A percentile compares a stretch with the other conserved stretches of the same genome.
These are phyloP conservation scores for Solidago caesia DNA, from an alignment of 129 eudicot species.

Conservation along the genomic window DNA sequence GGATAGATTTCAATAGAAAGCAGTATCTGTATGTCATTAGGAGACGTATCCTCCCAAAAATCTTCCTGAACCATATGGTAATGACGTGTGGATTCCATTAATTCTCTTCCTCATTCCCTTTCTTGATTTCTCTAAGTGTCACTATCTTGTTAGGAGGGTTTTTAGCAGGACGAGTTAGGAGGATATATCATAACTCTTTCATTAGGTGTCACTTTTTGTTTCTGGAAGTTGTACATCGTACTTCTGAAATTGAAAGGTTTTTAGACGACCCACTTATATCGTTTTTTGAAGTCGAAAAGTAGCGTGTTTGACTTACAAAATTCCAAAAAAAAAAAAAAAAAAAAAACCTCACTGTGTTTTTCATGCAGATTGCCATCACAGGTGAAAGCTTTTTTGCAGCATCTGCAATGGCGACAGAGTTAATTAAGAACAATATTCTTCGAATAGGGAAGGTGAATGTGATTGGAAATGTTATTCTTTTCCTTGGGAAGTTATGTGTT, in stretches of 20 bases:
- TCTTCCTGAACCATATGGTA: too few relatives aligned
- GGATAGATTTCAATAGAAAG: too few relatives aligned
- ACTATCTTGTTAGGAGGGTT: too few relatives aligned
- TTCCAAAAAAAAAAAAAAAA: constrained; percentile 5
- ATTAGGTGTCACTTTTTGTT: background rate
- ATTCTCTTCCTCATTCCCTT: too few relatives aligned
- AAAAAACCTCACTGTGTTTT: background rate
- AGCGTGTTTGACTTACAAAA: constrained; percentile 1
- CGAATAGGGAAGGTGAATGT: constrained; percentile 97
- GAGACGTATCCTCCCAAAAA: too few relatives aligned
- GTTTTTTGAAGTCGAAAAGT: constrained; percentile 3
- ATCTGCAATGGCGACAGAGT: constrained; percentile 85
- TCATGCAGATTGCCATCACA: constrained; percentile 75
- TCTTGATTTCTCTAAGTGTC: too few relatives aligned
- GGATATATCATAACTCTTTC: background rate
- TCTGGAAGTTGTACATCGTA: background rate
- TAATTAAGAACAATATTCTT: constrained; percentile 80
- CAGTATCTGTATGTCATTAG: too few relatives aligned
- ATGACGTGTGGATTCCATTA: too few relatives aligned
- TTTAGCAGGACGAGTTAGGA: too few relatives aligned
- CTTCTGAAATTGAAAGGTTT: background rate
- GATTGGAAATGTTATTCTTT: constrained; percentile 85
- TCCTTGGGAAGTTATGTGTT: constrained; percentile 88
- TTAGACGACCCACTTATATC: too few relatives aligned
- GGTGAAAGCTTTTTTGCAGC: constrained; percentile 86